Evolutionary conservation across 208 protist genomes (phyloP), one percentile per base, ranked within the genome.

Genomic region (Wallacemonas sp.): DNA sequence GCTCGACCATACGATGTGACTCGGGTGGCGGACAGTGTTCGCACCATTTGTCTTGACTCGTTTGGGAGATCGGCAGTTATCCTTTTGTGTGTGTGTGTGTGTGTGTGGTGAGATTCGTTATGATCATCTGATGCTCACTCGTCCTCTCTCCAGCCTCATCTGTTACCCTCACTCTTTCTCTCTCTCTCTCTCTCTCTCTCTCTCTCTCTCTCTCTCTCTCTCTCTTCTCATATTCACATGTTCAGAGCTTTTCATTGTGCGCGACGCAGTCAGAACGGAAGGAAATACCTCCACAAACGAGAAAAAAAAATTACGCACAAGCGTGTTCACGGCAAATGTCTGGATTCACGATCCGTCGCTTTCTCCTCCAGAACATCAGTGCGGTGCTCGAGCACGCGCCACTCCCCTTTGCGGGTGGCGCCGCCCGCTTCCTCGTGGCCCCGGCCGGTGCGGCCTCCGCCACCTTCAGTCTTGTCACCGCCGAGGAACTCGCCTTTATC

Each of bases 321-420:
- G 7, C 10, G 44, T 49, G 44, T 23, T 7, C 10, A 5, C n/a
- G n/a, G n/a, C 11, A 7, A 22, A 88, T 89, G 83, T 77, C 79
- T 11, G 81, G 83, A 25, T 72, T 92, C 52, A 83, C 77, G 2
- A 69, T 87, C 26, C 76, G 85, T 18, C 76, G 81, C 16, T 84
- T 94, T 28, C 79, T 91, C 46, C 68, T 91, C 36, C 77, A 92
- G 49, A 90, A 94, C 68, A 76, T 92, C 33, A 70, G 65, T 50
- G 80, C 89, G 1, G 85, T 94, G 18, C 66, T 72, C 38, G 64
- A 79, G 44, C 83, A 89, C 76, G 74, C 78, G 57, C 89, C 85
- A 26, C 65, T 87, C 22, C 55, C 76, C 14, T 48, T 74, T 33
- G 67, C 61, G n/a, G 45, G 67, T 31, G 65, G 31, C 7, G 25